phyloP scores from a whole-genome alignment of 2,329 filamentous ascomycete genomes.

The Trichophaea hybrida region DNA sequence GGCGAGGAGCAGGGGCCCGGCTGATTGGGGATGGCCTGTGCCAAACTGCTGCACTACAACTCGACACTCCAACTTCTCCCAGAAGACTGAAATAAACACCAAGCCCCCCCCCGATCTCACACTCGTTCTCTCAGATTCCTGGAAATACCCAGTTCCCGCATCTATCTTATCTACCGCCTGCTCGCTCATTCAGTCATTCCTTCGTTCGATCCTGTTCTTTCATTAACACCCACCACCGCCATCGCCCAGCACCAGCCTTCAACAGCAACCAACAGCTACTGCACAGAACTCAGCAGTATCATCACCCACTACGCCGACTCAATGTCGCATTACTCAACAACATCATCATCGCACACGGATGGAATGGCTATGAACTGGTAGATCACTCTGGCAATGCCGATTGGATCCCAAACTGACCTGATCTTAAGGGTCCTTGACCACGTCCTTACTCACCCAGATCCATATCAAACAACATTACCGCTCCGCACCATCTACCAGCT shows the following conservation, averaged over 20 bases:
- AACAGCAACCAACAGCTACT: not conserved
- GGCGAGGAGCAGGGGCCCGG: too few species aligned
- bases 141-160: too few species aligned
- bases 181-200: not conserved
- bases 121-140: too few species aligned
- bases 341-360: constrained; percentile 2
- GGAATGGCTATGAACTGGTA: constrained; percentile 23
- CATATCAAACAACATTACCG: constrained; percentile 34
- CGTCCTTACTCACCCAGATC: constrained; percentile 48
- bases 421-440: constrained; percentile 41
- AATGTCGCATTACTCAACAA: not conserved
- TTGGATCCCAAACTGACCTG: constrained; percentile 8
- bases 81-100: too few species aligned
- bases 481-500: constrained; percentile 54
- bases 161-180: not conserved
- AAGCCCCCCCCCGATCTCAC: too few species aligned
- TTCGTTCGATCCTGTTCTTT: too few species aligned
- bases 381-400: not conserved
- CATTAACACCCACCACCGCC: not conserved
- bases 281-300: not conserved
- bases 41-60: too few species aligned
- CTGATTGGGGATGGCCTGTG: too few species aligned
- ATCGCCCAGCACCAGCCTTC: not conserved
- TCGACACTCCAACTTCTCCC: too few species aligned
- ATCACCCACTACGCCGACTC: not conserved